phyloP scores from a whole-genome alignment of 768 basidiomycete species.

The Xanthoconium stramineum region DNA sequence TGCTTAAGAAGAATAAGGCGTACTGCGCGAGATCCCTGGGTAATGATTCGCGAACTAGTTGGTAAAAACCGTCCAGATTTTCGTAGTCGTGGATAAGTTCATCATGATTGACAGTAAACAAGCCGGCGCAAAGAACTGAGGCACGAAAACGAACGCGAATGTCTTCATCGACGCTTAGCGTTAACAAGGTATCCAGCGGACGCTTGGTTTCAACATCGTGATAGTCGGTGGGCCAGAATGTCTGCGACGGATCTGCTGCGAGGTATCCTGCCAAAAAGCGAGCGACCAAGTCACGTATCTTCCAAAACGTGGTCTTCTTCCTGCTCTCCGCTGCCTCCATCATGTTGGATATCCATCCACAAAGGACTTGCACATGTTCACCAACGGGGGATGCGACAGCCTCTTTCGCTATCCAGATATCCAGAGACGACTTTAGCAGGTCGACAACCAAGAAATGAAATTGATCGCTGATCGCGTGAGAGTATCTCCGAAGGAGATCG shows the following conservation, averaged over 20 bases:
- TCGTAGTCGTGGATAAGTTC: conserved; percentile 29
- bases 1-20: conserved; percentile 20
- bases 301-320: conserved; percentile 57
- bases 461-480: conserved; percentile 49
- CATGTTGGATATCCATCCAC: conserved; percentile 49
- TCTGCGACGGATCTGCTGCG: conserved; percentile 49
- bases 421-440: conserved; percentile 61
- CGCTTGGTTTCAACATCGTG: conserved; percentile 29
- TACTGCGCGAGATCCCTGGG: conserved; percentile 49
- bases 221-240: conserved; percentile 41
- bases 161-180: conserved; percentile 65
- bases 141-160: conserved; percentile 81
- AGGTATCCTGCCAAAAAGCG: conserved; percentile 69
- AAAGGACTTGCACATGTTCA: conserved; percentile 46
- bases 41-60: conserved; percentile 43
- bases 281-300: conserved; percentile 58
- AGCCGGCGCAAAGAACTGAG: conserved; percentile 53
- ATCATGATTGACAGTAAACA: conserved; percentile 45
- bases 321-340: conserved; percentile 35
- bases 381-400: conserved; percentile 35
- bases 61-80: conserved; percentile 39
- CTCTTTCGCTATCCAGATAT: conserved; percentile 49
- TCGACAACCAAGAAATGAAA: conserved; percentile 54
- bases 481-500: conserved; percentile 50
- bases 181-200: conserved; percentile 49